A percentile compares a stretch with the other conserved stretches of the same genome.
Conservation (phyloP, 352 stramenopile genomes). For the Saprolegnia parasitica region DNA sequence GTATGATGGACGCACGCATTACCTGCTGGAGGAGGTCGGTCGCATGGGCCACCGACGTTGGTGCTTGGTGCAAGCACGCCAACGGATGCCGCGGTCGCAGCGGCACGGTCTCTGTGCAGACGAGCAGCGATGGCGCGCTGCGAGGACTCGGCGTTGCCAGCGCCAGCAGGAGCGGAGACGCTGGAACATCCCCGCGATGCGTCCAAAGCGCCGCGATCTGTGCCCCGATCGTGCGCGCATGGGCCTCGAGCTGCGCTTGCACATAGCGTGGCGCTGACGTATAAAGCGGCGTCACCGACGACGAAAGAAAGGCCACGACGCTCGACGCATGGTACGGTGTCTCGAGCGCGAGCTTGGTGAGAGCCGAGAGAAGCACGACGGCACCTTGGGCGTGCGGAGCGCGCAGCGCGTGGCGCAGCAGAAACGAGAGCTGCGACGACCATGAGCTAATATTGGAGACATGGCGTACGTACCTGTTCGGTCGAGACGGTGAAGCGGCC, state of each 20-base stretch:
- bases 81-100: not conserved
- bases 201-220: not conserved
- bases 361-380: not conserved
- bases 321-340: not conserved
- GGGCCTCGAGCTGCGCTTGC: not conserved
- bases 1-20: not conserved
- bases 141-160: not conserved
- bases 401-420: not conserved
- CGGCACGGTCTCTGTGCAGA: not conserved
- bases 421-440: not conserved
- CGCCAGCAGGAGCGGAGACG: not conserved
- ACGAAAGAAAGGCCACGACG: not conserved
- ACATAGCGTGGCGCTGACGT: not conserved
- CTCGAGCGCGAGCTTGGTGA: not conserved
- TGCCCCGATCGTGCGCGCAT: not conserved
- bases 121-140: not conserved
- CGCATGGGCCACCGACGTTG: not conserved
- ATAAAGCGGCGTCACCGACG: not conserved
- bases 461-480: constrained; percentile 8
- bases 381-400: not conserved
- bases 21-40: not conserved
- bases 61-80: not conserved
- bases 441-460: no score
- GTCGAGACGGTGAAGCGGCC: constrained; percentile 3
- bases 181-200: not conserved